phyloP scores from a whole-genome alignment of 2,329 filamentous ascomycete genomes.

The Neurospora crassa region DNA sequence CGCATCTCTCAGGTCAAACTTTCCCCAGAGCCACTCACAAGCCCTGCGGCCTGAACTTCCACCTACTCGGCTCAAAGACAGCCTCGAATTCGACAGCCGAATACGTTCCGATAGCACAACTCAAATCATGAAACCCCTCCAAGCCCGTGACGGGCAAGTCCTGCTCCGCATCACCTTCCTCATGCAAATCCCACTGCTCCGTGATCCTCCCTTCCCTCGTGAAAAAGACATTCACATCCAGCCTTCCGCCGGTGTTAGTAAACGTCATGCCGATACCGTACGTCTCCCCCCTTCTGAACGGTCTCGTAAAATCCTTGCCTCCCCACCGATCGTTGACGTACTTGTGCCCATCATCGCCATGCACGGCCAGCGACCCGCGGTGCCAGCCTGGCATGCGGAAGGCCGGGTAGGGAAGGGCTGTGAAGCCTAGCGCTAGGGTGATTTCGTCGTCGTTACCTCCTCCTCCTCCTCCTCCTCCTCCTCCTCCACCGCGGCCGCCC shows the following conservation, averaged over 20 bases:
- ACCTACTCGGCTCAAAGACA: conserved; percentile 48
- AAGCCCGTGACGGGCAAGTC: conserved; percentile 56
- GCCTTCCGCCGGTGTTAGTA: conserved; percentile 17
- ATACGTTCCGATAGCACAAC: conserved; percentile 62
- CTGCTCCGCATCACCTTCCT: conserved; percentile 57
- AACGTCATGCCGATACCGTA: conserved; percentile 66
- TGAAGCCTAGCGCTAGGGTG: conserved; percentile 57
- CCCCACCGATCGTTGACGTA: conserved; percentile 70
- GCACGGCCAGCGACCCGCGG: conserved; percentile 63
- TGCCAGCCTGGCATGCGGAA: conserved; percentile 79
- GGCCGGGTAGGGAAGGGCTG: conserved; percentile 64
- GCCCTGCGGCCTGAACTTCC: conserved; percentile 38
- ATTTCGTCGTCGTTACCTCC: conserved; percentile 23
- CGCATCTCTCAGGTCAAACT: neutral
- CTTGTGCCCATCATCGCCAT: conserved; percentile 68
- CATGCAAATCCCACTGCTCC: conserved; percentile 63
- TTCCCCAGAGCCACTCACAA: neutral
- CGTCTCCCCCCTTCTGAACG: conserved; percentile 56
- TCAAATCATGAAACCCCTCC: conserved; percentile 62
- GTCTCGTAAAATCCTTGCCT: conserved; percentile 55
- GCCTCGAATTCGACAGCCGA: conserved; percentile 60
- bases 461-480: neutral
- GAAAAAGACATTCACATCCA: conserved; percentile 56
- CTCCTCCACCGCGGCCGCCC: neutral
- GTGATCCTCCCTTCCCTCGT: conserved; percentile 53